Evolutionary conservation across 305 asterid species (phyloP), one percentile per base, ranked within the genome.

Genomic region (Solanum hybrid): DNA sequence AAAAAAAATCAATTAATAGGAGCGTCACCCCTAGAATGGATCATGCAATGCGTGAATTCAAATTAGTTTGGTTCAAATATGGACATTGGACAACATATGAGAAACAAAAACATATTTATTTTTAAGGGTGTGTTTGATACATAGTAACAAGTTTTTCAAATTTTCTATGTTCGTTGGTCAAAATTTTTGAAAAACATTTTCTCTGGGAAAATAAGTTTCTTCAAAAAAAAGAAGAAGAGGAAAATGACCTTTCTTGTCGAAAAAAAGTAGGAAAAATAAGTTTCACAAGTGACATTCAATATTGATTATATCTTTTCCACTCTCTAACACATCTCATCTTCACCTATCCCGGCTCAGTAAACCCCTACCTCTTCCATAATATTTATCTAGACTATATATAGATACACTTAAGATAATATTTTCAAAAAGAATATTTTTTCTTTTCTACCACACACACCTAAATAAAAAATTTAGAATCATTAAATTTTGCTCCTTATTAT

Each of bases 11-110:
- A 18, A 57, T 18, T 16, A 51, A 51, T 6, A 3, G 3, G n/a
- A 51, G 20, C 0, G 5, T 3, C 16, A 12, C 4, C 0, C 14
- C 9, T 6, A 71, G 4, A 71, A 71, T 11, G 8, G 8, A 11
- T 26, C 1, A 0, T 26, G 9, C 2, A 11, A 26, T 71, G 34
- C 1, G 2, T 12, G 9, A 71, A 71, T 71, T 0, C 2, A 3
- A 71, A 71, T 26, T 71, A 26, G 10, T 71, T 0, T 9, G 20
- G 0, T 24, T 67, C 8, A 1, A 4, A 67, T 67, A 1, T n/a
- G 4, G 5, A 61, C 2, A 61, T 0, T 61, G 2, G 5, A 61
- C 2, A 20, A 18, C 24, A 1, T 0, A 20, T 61, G 71, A 61
- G 11, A 61, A 61, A 61, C 11, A 61, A 20, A 18, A 57, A 18